Base-by-base conservation (phyloP, 1,284 basidiomycete species). In the Amylostereum chailletii region DNA sequence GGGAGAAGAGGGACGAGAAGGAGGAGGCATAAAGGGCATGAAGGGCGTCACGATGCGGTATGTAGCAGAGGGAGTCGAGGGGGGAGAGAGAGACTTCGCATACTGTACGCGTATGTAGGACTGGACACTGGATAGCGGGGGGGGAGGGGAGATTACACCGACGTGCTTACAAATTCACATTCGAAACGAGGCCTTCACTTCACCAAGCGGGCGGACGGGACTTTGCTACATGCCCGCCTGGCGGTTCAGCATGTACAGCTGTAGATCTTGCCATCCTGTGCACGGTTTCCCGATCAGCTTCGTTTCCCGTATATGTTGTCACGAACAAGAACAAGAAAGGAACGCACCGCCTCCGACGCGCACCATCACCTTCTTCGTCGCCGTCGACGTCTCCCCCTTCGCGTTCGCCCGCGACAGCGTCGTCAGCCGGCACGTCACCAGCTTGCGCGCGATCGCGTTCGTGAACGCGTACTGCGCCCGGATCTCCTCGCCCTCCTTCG, bases 221-320 rank as follows among this genome's bases (percentile, higher is more conserved):
- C n/a, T 39, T 40, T 42, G 53, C 53, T 19, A 65, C 48, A 61
- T 53, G 31, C 64, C 68, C 19, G 66, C 67, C 51, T 70, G 66
- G 43, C 86, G 82, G 64, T 82, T 87, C 47, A 86, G 67, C 59
- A 92, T 77, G 65, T 89, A 92, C 57, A 86, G 68, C 58, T 81
- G 81, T 53, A 94, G 71, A 66, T 92, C 90, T 62, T 90, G 87
- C 90, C 90, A 94, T 39, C 90, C 89, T 85, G 65, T 45, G 1
- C 33, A 3, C 26, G 39, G 37, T 46, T 43, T 37, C 37, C 48
- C 31, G 19, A 27, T n/a, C 33, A 49, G 42, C 7, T 45, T 42
- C 27, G 19, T 29, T 11, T 11, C 8, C 10, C 34, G n/a, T 8
- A 33, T 49, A 39, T 56, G 32, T 51, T 38, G 38, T 55, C 4